Evolutionary conservation across 1,284 basidiomycete genomes (phyloP), one percentile per base, ranked within the genome.

Genomic region (Agaricales sp.): DNA sequence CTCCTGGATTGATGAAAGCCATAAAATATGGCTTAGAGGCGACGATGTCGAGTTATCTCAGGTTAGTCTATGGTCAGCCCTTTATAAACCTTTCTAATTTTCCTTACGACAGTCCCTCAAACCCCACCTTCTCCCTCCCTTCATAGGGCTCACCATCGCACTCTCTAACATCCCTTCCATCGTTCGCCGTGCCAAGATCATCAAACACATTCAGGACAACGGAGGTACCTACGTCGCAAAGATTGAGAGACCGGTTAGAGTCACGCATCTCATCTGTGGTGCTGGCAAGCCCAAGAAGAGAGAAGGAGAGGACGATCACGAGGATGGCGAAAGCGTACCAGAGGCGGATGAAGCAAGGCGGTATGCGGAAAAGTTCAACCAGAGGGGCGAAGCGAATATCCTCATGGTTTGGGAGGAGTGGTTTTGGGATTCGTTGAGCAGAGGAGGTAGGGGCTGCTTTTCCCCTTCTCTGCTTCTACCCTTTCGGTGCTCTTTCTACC

Each of bases 341-440:
- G 19, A 41, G 39, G 74, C 66, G 50, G 64, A 50, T 53, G 68
- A 73, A 54, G 81, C 79, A 72, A 8, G 6, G 8, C 67, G 67
- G 19, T 82, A 81, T 55, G 78, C 81, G 1, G 70, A 78, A 51
- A 82, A 83, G 60, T 80, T 85, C 58, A 85, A 87, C 58, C 61
- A 69, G 46, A 62, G 66, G 21, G 71, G 79, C 13, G 82, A 87
- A 57, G 80, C 79, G 0, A 68, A 74, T 43, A 83, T 90, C 30
- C 70, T 74, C 46, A 66, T 89, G 2, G 77, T 92, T 1, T 90
- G 87, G 81, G 85, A 87, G 54, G 87, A 89, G 52, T 92, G 87
- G 87, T 84, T 92, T 53, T 86, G 83, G 82, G 88, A 91, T 55
- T 88, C 73, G 25, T 54, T 87, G 6, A 72, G 79, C 44, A 83